Evolutionary conservation across 2,329 filamentous ascomycete genomes (phyloP).

Genomic region (Cercospora zeae-maydis): DNA sequence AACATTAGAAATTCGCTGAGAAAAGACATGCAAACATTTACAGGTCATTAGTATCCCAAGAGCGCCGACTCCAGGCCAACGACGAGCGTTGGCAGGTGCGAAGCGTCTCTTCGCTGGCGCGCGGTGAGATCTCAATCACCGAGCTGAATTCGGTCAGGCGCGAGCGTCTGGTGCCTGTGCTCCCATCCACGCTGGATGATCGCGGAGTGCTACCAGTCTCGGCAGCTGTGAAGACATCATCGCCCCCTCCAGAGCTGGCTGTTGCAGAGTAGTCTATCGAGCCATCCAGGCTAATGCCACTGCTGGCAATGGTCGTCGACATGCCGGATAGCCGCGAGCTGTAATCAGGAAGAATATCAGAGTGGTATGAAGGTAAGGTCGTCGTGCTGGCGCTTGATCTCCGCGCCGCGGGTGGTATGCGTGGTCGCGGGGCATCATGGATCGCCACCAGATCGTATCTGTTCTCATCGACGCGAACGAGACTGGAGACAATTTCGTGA

Average conservation of each 20-base stretch:
- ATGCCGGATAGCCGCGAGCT: slow-evolving; percentile 35
- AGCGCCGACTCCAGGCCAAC: slow-evolving; percentile 12
- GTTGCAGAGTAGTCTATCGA: slow-evolving; percentile 13
- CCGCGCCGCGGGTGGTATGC: slow-evolving; percentile 29
- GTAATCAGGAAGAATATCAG: slow-evolving; percentile 46
- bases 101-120: slow-evolving; percentile 41
- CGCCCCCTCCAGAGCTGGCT: slow-evolving; percentile 7
- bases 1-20: background rate
- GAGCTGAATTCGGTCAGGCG: slow-evolving; percentile 41
- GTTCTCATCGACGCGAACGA: slow-evolving; percentile 30
- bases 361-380: slow-evolving; percentile 37
- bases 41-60: slow-evolving; percentile 18
- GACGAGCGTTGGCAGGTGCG: slow-evolving; percentile 25
- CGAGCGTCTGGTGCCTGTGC: slow-evolving; percentile 20
- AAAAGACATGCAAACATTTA: slow-evolving; percentile 8
- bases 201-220: slow-evolving; percentile 13
- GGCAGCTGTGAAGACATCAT: slow-evolving; percentile 15
- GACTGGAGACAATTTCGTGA: slow-evolving; percentile 48
- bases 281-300: slow-evolving; percentile 29
- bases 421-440: slow-evolving; percentile 27
- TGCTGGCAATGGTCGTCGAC: slow-evolving; percentile 29
- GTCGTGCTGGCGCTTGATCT: slow-evolving; percentile 34
- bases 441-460: slow-evolving; percentile 32
- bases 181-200: slow-evolving; percentile 17
- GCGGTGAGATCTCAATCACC: slow-evolving; percentile 41